Base-by-base conservation (phyloP, 2,329 filamentous ascomycete species). In the Phoma sp. region DNA sequence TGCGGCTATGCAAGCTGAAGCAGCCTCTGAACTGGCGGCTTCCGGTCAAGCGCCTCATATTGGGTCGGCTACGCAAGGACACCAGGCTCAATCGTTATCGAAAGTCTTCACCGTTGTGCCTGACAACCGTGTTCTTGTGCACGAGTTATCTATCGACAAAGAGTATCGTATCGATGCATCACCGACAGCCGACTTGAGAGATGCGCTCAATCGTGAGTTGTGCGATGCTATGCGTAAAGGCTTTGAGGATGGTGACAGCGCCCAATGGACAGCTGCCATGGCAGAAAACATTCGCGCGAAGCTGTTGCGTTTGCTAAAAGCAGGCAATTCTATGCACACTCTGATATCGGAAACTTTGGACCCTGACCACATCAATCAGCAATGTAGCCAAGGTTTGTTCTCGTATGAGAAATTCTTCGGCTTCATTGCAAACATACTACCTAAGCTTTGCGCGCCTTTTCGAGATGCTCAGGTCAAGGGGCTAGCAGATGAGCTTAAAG, bases 341-440 rank as follows among this genome's bases (percentile, higher is more conserved):
- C 81, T 91, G 39, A 91, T 93, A 54, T 85, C 85, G 2, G 90
- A 93, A 67, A 85, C 89, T 1, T 78, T 95, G 23, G 90, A 93
- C 61, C 84, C 86, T 1, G 87, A 91, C 35, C 80, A 89, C 58
- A 87, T 91, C 25, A 80, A 83, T 57, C 83, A 82, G 36, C 88
- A 93, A 61, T 90, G 90, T 65, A 78, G 79, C 8, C 81, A 86
- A 49, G 89, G 90, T 11, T 85, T 84, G 44, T 93, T 93, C 70
- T 93, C 90, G 0, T 93, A 93, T 61, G 87, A 89, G 61, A 88
- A 86, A 54, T 93, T 93, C 75, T 93, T 93, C 69, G 78, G 81
- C 2, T 89, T 90, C 58, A 90, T 93, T 82, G 86, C 85, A 1
- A 83, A 84, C 2, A 82, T 95, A 41, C 79, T 95, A 43, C 90